Evolutionary conservation across 2,329 filamentous ascomycete genomes (phyloP), one percentile per base, ranked within the genome.

Genomic region (Penicillium sp.): DNA sequence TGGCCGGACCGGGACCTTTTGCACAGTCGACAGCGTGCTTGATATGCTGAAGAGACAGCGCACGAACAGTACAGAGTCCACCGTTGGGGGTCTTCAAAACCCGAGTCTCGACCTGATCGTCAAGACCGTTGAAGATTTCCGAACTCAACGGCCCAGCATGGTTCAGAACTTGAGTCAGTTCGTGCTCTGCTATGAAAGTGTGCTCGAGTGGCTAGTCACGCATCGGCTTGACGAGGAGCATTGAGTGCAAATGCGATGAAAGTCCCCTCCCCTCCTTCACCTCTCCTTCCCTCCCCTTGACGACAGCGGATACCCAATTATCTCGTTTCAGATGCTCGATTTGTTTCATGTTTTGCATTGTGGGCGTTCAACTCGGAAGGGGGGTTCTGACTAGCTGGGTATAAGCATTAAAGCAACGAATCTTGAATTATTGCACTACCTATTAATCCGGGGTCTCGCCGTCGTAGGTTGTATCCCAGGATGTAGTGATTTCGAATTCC

Each of bases 41-140:
- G 93, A 97, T 75, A 96, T 97, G 90, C 79, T 99, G 60, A 96
- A 96, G 79, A 87, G 91, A n/a, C 92, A 96, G 75, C 84, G 80
- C 19, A 73, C 75, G 60, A 77, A 76, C 33, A 33, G 14, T 16
- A 18, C 55, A 11, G 56, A 40, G 11, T 43, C 56, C 24, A 40
- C 37, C 33, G n/a, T 33, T 19, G 22, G 37, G 83, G 90, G 90
- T 73, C 93, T n/a, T 77, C 82, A 14, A 22, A 83, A 89, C 61
- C 86, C 91, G 49, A 83, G 85, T 27, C 72, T 90, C 2, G 95
- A 99, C 73, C 76, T 98, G 60, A 87, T 99, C 50, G 88, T 91
- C 62, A 88, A 87, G 72, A 95, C 93, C 0, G 94, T 99, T 1
- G 90, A 95, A 67, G 92, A 97, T 68, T 96, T 99, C 75, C 83